phyloP scores from a whole-genome alignment of 2,329 filamentous ascomycete species.

The Fusarium nurragi region DNA sequence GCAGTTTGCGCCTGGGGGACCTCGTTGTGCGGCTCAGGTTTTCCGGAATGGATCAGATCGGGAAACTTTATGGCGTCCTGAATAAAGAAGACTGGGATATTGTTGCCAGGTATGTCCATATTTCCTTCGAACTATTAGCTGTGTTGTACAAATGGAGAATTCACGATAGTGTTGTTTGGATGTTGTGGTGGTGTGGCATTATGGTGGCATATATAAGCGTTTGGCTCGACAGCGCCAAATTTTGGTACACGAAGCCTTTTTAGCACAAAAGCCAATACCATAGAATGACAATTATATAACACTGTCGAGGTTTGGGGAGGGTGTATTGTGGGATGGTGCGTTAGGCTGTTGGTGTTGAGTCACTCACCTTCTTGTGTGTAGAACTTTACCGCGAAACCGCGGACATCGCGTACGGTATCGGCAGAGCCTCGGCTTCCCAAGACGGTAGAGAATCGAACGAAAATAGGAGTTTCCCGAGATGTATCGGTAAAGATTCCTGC shows the following conservation, averaged over 20 bases:
- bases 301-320: too few species aligned
- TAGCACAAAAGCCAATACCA: too few species aligned
- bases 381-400: conserved; percentile 74
- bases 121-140: conserved; percentile 51
- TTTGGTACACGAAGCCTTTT: too few species aligned
- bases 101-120: conserved; percentile 79
- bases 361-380: conserved; percentile 75
- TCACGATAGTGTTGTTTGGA: neutral
- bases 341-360: neutral
- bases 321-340: neutral
- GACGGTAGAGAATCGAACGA: conserved; percentile 77
- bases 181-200: neutral
- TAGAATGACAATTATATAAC: too few species aligned
- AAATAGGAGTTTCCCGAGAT: conserved; percentile 60
- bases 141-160: neutral
- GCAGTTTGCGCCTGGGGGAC: conserved; percentile 76
- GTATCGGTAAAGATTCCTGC: conserved; percentile 68
- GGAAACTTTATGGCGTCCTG: conserved; percentile 80
- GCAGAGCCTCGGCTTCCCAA: conserved; percentile 78
- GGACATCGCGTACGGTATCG: conserved; percentile 84
- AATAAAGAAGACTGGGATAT: conserved; percentile 80
- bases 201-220: too few species aligned
- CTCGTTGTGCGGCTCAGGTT: conserved; percentile 76
- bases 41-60: conserved; percentile 69
- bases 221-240: too few species aligned